Evolutionary conservation across 805 yeast species (phyloP).

Genomic region (Scheffersomyces lignosus): DNA sequence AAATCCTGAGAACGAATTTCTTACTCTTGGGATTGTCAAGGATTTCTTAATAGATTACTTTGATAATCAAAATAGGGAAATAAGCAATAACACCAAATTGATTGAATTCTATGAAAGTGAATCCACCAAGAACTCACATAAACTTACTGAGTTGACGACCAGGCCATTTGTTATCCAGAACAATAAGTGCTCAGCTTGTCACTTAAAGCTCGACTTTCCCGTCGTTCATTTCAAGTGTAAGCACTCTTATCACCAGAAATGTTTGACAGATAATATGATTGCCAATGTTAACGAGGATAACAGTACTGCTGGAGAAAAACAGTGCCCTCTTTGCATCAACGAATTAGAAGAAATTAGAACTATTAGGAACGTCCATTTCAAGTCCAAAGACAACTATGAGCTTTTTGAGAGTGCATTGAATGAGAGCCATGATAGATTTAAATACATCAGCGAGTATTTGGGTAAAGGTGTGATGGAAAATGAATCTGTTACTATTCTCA

Average conservation of each 20-base stretch:
- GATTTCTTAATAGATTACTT: slow-evolving; percentile 65
- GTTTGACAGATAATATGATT: slow-evolving; percentile 54
- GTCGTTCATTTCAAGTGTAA: slow-evolving; percentile 80
- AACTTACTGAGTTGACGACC: slow-evolving; percentile 50
- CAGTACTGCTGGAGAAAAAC: slow-evolving; percentile 11
- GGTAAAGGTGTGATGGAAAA: slow-evolving; percentile 84
- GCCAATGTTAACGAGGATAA: slow-evolving; percentile 5
- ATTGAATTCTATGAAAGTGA: slow-evolving; percentile 69
- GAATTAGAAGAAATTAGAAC: slow-evolving; percentile 67
- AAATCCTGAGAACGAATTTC: slow-evolving; percentile 45
- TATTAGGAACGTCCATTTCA: slow-evolving; percentile 58
- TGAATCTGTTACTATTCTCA: slow-evolving; percentile 13
- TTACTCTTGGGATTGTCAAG: slow-evolving; percentile 72
- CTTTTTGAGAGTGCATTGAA: slow-evolving; percentile 58
- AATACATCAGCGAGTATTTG: slow-evolving; percentile 74
- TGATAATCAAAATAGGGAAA: slow-evolving; percentile 59
- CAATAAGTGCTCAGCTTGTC: slow-evolving; percentile 66
- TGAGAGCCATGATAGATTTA: slow-evolving; percentile 62
- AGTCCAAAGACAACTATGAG: slow-evolving; percentile 60
- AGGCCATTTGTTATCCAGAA: slow-evolving; percentile 58
- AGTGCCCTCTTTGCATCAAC: slow-evolving; percentile 78
- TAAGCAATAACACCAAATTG: slow-evolving; percentile 64
- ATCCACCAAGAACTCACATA: slow-evolving; percentile 51
- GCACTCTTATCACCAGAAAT: slow-evolving; percentile 84
- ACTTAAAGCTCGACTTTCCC: slow-evolving; percentile 68